Percentiles rank a stretch among this genome's conserved stretches.
These are phyloP conservation scores for Clavispora vitiphila DNA, from an alignment of 805 yeast species.

Conservation along the genomic window DNA sequence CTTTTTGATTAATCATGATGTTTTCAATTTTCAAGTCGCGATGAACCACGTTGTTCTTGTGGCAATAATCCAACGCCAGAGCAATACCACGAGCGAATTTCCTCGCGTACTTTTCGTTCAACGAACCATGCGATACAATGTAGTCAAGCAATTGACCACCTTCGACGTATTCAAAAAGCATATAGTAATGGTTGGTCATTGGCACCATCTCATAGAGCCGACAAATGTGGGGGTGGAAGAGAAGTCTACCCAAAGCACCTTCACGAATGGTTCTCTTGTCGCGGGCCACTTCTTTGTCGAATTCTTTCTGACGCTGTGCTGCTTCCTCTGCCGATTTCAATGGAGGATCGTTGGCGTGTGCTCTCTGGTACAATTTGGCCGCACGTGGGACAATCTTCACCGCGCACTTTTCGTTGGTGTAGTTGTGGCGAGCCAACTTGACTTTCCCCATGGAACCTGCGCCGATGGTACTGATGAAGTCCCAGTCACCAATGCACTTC, in stretches of 20 bases:
- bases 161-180: constrained; percentile 93
- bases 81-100: constrained; percentile 94
- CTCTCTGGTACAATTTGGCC: constrained; percentile 66
- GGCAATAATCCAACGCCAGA: constrained; percentile 90
- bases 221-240: constrained; percentile 90
- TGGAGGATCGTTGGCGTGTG: constrained; percentile 65
- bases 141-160: constrained; percentile 98
- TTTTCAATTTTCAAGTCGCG: constrained; percentile 95
- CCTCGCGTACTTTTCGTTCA: constrained; percentile 90
- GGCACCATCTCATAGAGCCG: constrained; percentile 89
- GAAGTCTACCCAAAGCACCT: constrained; percentile 85
- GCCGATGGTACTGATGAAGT: constrained; percentile 88
- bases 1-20: constrained; percentile 87
- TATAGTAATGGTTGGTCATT: constrained; percentile 94
- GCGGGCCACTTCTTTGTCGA: constrained; percentile 79
- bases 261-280: constrained; percentile 92
- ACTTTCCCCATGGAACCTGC: constrained; percentile 99
- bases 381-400: constrained; percentile 93
- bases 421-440: constrained; percentile 81
- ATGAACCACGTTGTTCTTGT: constrained; percentile 90
- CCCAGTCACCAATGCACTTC: constrained; percentile 94
- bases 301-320: constrained; percentile 60
- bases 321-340: constrained; percentile 55
- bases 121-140: constrained; percentile 91
- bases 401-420: constrained; percentile 80